A percentile compares a stretch with the other conserved stretches of the same genome.
Conservation (phyloP, 805 yeast species). For the Ogataea kodamae region DNA sequence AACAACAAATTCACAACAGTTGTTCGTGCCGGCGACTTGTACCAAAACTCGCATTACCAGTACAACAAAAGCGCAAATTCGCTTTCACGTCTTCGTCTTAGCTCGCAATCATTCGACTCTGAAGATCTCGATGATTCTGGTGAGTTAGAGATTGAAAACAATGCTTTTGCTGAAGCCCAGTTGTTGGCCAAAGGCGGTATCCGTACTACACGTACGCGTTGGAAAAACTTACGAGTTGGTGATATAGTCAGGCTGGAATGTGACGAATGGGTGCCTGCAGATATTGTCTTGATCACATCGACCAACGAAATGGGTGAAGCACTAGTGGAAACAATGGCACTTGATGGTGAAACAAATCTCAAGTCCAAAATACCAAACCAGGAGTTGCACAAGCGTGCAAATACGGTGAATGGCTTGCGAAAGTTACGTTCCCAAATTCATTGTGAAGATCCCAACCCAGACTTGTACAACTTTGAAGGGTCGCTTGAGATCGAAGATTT, state of each 20-base stretch:
- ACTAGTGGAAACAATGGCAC: slow-evolving; percentile 91
- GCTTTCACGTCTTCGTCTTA: slow-evolving; percentile 26
- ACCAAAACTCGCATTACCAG: slow-evolving; percentile 12
- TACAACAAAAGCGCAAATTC: slow-evolving; percentile 30
- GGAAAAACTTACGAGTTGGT: slow-evolving; percentile 88
- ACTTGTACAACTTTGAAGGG: slow-evolving; percentile 90
- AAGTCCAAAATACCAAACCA: slow-evolving; percentile 69
- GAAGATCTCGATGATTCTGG: slow-evolving; percentile 19
- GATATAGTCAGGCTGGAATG: slow-evolving; percentile 68
- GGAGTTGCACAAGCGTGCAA: slow-evolving; percentile 52
- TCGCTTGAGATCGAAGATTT: slow-evolving; percentile 40
- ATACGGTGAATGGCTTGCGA: slow-evolving; percentile 48
- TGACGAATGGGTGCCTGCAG: slow-evolving; percentile 96
- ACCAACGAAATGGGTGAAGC: slow-evolving; percentile 61
- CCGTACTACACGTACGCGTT: slow-evolving; percentile 33
- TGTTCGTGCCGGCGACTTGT: slow-evolving; percentile 24
- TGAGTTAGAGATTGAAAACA: slow-evolving; percentile 16
- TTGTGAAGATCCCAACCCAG: slow-evolving; percentile 88
- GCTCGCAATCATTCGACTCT: slow-evolving; percentile 24
- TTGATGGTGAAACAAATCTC: slow-evolving; percentile 95
- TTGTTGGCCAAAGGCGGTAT: slow-evolving; percentile 21
- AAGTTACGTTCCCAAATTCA: slow-evolving; percentile 52
- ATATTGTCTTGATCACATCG: slow-evolving; percentile 67
- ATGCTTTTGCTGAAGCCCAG: slow-evolving; percentile 25
- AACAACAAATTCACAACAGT: slow-evolving; percentile 55